Evolutionary conservation across 192 early-diverging fungal genomes (phyloP).

Genomic region (Podila epigama): DNA sequence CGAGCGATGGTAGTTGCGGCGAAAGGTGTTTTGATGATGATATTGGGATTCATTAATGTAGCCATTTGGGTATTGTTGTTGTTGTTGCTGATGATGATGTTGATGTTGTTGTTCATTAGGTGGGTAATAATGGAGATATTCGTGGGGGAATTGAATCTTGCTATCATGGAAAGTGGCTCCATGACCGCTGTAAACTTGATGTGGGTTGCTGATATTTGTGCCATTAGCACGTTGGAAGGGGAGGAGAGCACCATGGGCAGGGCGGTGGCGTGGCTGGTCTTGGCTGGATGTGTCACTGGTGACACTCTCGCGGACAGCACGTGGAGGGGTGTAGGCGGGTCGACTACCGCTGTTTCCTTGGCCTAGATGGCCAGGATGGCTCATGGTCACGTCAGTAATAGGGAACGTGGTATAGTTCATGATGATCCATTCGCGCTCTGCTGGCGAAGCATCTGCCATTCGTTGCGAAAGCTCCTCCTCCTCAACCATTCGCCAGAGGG

Average conservation of each 20-base stretch:
- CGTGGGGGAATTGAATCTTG: neutral
- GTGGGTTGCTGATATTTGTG: too few relatives aligned
- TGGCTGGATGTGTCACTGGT: too few relatives aligned
- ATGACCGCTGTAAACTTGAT: neutral
- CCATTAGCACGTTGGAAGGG: neutral
- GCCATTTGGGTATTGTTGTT: neutral
- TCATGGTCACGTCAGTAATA: neutral
- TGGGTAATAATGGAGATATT: neutral
- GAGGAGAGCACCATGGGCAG: neutral
- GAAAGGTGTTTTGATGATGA: too few relatives aligned
- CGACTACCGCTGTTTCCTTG: neutral
- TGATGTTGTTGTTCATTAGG: too few relatives aligned
- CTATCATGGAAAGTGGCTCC: neutral
- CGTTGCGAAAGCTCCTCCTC: slow-evolving; percentile 32
- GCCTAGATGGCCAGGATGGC: neutral
- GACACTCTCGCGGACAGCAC: too few relatives aligned
- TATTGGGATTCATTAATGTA: neutral
- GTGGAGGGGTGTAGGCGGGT: neutral
- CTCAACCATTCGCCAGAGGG: slow-evolving; percentile 41
- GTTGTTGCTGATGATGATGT: too few relatives aligned
- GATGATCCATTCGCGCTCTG: slow-evolving; percentile 28
- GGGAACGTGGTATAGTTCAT: slow-evolving; percentile 10
- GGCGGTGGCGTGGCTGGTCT: neutral
- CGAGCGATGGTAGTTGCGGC: neutral
- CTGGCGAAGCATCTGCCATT: slow-evolving; percentile 24